phyloP scores from a whole-genome alignment of 768 basidiomycete species.

The Hygrophorus pudorinus region DNA sequence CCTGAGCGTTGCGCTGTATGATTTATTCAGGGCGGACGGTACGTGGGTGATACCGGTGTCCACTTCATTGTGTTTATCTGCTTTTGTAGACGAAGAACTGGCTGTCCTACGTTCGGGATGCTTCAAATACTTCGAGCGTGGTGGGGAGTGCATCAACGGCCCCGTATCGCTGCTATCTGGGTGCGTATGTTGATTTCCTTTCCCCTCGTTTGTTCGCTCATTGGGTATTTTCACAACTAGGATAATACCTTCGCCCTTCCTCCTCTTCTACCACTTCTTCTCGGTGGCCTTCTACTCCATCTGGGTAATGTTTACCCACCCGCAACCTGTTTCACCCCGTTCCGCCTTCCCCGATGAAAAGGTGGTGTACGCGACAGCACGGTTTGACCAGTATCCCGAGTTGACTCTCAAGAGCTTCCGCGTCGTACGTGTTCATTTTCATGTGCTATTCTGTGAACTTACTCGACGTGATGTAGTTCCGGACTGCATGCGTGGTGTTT shows the following conservation, averaged over 20 bases:
- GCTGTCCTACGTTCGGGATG: conserved; percentile 70
- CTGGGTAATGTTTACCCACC: conserved; percentile 74
- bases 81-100: conserved; percentile 43
- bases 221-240: conserved; percentile 27
- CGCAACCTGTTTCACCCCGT: conserved; percentile 16
- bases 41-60: conserved; percentile 18
- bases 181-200: conserved; percentile 33
- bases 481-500: conserved; percentile 86
- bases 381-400: conserved; percentile 56
- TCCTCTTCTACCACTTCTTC: conserved; percentile 91
- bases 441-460: neutral
- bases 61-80: neutral
- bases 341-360: conserved; percentile 21
- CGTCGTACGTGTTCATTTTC: conserved; percentile 48
- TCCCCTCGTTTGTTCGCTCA: neutral
- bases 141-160: conserved; percentile 80
- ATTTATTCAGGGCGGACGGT: conserved; percentile 92
- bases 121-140: conserved; percentile 94
- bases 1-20: conserved; percentile 86
- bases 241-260: conserved; percentile 65
- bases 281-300: conserved; percentile 91
- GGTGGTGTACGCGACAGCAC: conserved; percentile 28
- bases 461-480: conserved; percentile 51
- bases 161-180: conserved; percentile 87
- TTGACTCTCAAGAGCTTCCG: conserved; percentile 50